These are phyloP conservation scores for Leishmania mexicana DNA, from an alignment of 208 protist genomes.

Conservation along the genomic window DNA sequence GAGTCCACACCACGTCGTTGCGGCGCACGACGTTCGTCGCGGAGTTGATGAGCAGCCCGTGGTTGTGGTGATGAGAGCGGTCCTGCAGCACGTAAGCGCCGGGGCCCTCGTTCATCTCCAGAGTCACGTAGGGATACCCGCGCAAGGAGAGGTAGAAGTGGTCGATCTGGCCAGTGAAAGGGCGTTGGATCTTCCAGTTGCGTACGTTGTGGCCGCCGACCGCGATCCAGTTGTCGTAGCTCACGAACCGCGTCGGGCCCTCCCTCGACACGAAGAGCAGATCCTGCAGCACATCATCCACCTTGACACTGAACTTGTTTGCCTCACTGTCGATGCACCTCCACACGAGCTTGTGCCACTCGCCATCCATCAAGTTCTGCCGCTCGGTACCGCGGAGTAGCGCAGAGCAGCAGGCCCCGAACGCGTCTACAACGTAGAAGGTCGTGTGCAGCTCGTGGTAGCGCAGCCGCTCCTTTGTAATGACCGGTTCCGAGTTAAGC, in stretches of 20 bases:
- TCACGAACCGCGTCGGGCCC: conserved; percentile 70
- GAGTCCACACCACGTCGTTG: conserved; percentile 83
- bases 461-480: conserved; percentile 78
- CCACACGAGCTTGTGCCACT: conserved; percentile 91
- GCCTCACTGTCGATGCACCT: conserved; percentile 83
- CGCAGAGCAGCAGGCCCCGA: conserved; percentile 81
- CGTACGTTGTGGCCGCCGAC: conserved; percentile 88
- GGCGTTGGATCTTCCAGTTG: conserved; percentile 74
- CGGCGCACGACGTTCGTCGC: conserved; percentile 64
- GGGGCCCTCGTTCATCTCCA: conserved; percentile 85
- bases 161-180: conserved; percentile 75
- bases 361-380: conserved; percentile 82
- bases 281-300: conserved; percentile 86
- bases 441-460: conserved; percentile 87
- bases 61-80: conserved; percentile 62
- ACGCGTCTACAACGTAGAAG: conserved; percentile 83
- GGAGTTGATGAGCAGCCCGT: conserved; percentile 76
- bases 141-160: conserved; percentile 75
- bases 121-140: conserved; percentile 65
- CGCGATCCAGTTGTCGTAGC: conserved; percentile 81
- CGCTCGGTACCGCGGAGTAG: conserved; percentile 83
- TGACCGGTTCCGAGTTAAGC: conserved; percentile 83
- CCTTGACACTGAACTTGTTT: conserved; percentile 88
- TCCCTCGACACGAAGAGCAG: conserved; percentile 81
- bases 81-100: conserved; percentile 85